Evolutionary conservation across 345 rosid genomes (phyloP).

Genomic region (Hypericum perforatum): DNA sequence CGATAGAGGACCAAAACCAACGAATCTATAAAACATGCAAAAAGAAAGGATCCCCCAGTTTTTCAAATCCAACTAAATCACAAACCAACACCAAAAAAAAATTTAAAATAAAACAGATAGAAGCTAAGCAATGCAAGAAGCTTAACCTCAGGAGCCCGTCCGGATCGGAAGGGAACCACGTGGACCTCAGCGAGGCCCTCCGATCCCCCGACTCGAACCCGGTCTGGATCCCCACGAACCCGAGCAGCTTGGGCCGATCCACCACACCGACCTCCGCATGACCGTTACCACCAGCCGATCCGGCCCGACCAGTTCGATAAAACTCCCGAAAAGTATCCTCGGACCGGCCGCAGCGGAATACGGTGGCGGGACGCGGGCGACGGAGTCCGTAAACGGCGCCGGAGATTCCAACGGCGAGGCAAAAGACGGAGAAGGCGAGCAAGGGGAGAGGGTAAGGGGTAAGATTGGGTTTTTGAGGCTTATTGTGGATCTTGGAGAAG

Average conservation of each 20-base stretch:
- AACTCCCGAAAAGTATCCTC: constrained; percentile 45
- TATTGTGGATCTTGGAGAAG: constrained; percentile 39
- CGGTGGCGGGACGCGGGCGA: constrained; percentile 24
- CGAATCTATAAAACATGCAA: no score
- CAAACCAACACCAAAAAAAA: no score
- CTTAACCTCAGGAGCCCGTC: constrained; percentile 55
- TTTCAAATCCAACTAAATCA: no score
- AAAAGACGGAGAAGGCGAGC: constrained; percentile 41
- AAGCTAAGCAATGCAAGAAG: no score
- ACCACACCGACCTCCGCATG: constrained; percentile 16
- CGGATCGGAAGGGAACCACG: constrained; percentile 76
- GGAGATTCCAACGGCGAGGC: constrained; percentile 46
- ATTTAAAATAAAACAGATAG: no score
- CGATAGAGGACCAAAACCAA: no score
- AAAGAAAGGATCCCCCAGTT: no score
- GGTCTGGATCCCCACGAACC: constrained; percentile 74
- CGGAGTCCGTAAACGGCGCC: constrained; percentile 47
- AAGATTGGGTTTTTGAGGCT: constrained; percentile 27
- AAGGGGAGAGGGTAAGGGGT: constrained; percentile 17
- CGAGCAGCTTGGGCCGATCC: constrained; percentile 60
- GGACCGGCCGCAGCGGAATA: constrained; percentile 53
- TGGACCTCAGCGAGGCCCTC: constrained; percentile 43
- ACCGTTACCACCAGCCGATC: constrained; percentile 22
- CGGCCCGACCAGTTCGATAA: constrained; percentile 24
- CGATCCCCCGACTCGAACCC: constrained; percentile 52